phyloP scores from a whole-genome alignment of 1,139 yeast genomes.

The Hemisphaericaspora xylanilytica region DNA sequence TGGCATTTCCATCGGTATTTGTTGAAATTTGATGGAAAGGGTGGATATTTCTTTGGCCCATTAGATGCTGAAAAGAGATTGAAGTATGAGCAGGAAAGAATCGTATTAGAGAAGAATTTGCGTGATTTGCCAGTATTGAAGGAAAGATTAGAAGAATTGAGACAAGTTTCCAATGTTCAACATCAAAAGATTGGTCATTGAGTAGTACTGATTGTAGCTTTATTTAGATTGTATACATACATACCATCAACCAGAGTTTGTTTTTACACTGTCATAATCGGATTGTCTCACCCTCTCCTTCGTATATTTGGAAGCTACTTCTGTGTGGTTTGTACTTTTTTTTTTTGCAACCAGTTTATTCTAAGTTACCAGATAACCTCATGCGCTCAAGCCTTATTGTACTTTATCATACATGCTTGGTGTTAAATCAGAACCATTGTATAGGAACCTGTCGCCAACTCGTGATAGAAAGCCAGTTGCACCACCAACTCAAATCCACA shows the following conservation, averaged over 20 bases:
- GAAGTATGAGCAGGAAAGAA: conserved; percentile 68
- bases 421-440: neutral
- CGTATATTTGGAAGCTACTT: too few relatives aligned
- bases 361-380: too few relatives aligned
- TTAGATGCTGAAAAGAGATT: conserved; percentile 69
- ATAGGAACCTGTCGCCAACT: neutral
- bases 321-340: too few relatives aligned
- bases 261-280: neutral
- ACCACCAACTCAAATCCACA: neutral
- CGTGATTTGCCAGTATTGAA: conserved; percentile 66
- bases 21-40: conserved; percentile 82
- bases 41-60: conserved; percentile 67
- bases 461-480: neutral
- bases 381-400: too few relatives aligned
- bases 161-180: conserved; percentile 49
- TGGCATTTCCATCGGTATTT: conserved; percentile 90
- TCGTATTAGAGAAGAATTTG: conserved; percentile 59
- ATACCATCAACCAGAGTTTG: neutral
- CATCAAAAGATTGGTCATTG: conserved; percentile 26
- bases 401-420: neutral
- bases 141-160: conserved; percentile 60
- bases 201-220: too few relatives aligned
- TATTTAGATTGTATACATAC: too few relatives aligned
- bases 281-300: too few relatives aligned
- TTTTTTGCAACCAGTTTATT: neutral